Evolutionary conservation across 2,329 filamentous ascomycete species (phyloP).

Genomic region (Paecilomyces niveus): DNA sequence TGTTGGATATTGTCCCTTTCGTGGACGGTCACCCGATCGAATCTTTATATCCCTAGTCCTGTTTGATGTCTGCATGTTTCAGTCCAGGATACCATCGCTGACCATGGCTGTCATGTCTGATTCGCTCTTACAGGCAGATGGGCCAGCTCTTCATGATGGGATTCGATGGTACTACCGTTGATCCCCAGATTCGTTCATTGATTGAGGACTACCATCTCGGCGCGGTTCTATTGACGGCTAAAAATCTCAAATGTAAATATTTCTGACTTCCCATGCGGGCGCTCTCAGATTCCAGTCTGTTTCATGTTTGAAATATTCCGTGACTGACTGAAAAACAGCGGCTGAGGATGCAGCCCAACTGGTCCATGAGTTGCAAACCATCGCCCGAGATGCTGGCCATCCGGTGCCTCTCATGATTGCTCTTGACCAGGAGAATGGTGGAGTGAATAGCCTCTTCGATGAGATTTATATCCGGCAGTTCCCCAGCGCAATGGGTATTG

Average conservation of each 20-base stretch:
- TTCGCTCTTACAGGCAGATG: conserved; percentile 57
- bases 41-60: conserved; percentile 53
- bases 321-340: conserved; percentile 49
- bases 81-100: conserved; percentile 39
- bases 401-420: conserved; percentile 83
- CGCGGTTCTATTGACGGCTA: conserved; percentile 64
- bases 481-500: conserved; percentile 91
- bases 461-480: conserved; percentile 95
- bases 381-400: conserved; percentile 84
- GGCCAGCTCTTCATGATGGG: conserved; percentile 61
- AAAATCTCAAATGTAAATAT: conserved; percentile 60
- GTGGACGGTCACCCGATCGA: conserved; percentile 31
- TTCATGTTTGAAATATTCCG: conserved; percentile 7
- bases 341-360: conserved; percentile 83
- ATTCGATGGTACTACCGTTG: conserved; percentile 58
- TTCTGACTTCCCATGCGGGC: conserved; percentile 1
- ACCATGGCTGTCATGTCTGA: conserved; percentile 62
- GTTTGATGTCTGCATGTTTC: neutral
- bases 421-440: conserved; percentile 95
- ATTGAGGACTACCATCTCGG: conserved; percentile 71
- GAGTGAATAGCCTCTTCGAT: conserved; percentile 93
- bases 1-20: conserved; percentile 34
- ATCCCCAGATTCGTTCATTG: conserved; percentile 54
- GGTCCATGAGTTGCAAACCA: conserved; percentile 85
- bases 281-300: conserved; percentile 1